phyloP scores from a whole-genome alignment of 352 stramenopile genomes.

The Peronospora belbahrii region DNA sequence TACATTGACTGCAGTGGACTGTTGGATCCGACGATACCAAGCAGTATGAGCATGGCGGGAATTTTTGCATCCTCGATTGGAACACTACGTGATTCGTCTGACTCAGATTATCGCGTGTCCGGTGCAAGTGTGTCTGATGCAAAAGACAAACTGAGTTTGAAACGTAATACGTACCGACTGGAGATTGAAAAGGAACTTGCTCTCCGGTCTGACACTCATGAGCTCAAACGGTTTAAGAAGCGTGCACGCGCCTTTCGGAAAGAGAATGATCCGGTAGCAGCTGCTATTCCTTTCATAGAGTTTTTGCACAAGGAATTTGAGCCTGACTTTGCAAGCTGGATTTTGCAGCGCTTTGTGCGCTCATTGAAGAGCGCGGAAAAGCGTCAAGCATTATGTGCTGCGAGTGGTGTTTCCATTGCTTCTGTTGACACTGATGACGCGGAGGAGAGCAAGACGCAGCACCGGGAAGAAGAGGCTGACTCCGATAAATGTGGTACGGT shows the following conservation, averaged over 20 bases:
- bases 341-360: slow-evolving; percentile 40
- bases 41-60: slow-evolving; percentile 21
- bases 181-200: slow-evolving; percentile 65
- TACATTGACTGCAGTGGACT: slow-evolving; percentile 40
- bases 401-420: slow-evolving; percentile 20
- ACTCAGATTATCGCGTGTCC: slow-evolving; percentile 24
- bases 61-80: slow-evolving; percentile 20
- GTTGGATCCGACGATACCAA: slow-evolving; percentile 5
- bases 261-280: slow-evolving; percentile 54
- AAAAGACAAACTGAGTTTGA: slow-evolving; percentile 19
- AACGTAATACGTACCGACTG: slow-evolving; percentile 41
- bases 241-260: slow-evolving; percentile 52
- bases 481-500: slow-evolving; percentile 38
- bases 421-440: slow-evolving; percentile 17
- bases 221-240: slow-evolving; percentile 70
- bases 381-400: slow-evolving; percentile 30
- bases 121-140: slow-evolving; percentile 8
- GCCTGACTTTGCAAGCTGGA: slow-evolving; percentile 44
- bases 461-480: slow-evolving; percentile 19
- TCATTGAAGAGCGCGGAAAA: slow-evolving; percentile 58
- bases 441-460: slow-evolving; percentile 13
- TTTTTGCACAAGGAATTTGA: slow-evolving; percentile 52
- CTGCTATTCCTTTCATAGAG: slow-evolving; percentile 38
- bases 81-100: slow-evolving; percentile 18
- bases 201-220: slow-evolving; percentile 34